Base-by-base conservation (phyloP, 257 asterid species). In the Phtheirospermum japonicum region DNA sequence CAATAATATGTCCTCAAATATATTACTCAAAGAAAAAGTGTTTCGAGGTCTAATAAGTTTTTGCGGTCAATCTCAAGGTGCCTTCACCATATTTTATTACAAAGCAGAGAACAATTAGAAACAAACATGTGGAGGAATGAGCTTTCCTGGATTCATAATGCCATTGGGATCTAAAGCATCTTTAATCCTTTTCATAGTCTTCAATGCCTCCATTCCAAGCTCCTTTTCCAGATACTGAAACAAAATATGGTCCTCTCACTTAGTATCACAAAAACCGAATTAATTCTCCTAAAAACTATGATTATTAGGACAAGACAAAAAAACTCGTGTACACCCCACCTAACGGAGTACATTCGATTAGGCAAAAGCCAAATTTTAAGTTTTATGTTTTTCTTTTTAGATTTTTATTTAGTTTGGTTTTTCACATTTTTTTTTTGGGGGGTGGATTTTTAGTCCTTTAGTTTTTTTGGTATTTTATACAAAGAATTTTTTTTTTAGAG, bases 81-180 rank as follows among this genome's bases (percentile, higher is more conserved):
- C 28, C 1, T 23, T 23, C 28, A 23, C 3, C 28, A 39, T 39
- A 9, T 39, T 9, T 2, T 0, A 39, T 26, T 45, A 10, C 62
- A 23, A 23, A 23, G 3, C 3, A 23, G 28, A 23, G 18, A 18
- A 64, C 7, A 33, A 61, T 72, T 59, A 88, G 57, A 89, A 63
- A 71, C 97, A 89, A 37, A 92, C 84, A 70, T 86, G 90, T 8
- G 95, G 89, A 57, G 99, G 95, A 56, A 89, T 89, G 74, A 92
- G 94, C 70, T 92, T 92, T 69, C 96, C 97, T 3, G 99, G 99
- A 71, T 92, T 92, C 99, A 92, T 86, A 72, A 89, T 85, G 63
- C 59, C 73, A 69, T 85, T 89, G 10, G 96, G 97, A 75, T 92
- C 99, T 64, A 92, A 69, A 67, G 96, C 97, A 65, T 28, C 78